Base-by-base conservation (phyloP, 2,329 filamentous ascomycete genomes). In the Talaromyces piceae region DNA sequence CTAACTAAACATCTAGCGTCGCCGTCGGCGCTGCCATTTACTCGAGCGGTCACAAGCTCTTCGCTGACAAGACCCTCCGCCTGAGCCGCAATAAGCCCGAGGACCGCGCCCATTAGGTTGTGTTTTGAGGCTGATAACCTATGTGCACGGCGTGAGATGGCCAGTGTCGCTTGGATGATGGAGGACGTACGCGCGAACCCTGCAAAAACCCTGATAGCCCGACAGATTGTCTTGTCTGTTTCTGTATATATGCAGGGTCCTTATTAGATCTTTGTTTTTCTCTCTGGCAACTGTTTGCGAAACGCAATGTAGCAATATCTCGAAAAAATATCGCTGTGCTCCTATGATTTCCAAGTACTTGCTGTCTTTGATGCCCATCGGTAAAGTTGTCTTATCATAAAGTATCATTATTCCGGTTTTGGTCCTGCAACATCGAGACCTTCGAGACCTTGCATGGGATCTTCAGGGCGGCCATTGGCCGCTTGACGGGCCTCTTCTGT, bases 371-470 rank as follows among this genome's bases (percentile, higher is more conserved):
- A 37, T 18, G 31, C 33, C 47, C 37, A 43, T 20, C 37, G 45
- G 56, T 51, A 46, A 18, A 46, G 7, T 9, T 13, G 16, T 33
- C 8, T 11, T 26, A n/a, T 45, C 43, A 23, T n/a, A n/a, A n/a
- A n/a, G n/a, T n/a, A n/a, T 56, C 55, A 44, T 80, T 67, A 93
- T 63, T 81, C 83, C 50, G 80, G 85, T 68, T 88, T 91, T 11
- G 93, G 93, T 7, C 94, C 94, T 50, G 91, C 94, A 61, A 97
- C 88, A 70, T 97, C 94, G 50, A 97, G 75, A 13, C 87, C 88
- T 68, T 97, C 91, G 5, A 98, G 74, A 28, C 91, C 91, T 71
- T 96, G 89, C 93, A 98, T 98, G 3, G 91, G 89, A 72, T 97
- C 90, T 60, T 85, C 81, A 1, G 80, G 78, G 41, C 63, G 76